These are phyloP conservation scores for Fusarium sp. DNA, from an alignment of 2,329 filamentous ascomycete species.

Conservation along the genomic window DNA sequence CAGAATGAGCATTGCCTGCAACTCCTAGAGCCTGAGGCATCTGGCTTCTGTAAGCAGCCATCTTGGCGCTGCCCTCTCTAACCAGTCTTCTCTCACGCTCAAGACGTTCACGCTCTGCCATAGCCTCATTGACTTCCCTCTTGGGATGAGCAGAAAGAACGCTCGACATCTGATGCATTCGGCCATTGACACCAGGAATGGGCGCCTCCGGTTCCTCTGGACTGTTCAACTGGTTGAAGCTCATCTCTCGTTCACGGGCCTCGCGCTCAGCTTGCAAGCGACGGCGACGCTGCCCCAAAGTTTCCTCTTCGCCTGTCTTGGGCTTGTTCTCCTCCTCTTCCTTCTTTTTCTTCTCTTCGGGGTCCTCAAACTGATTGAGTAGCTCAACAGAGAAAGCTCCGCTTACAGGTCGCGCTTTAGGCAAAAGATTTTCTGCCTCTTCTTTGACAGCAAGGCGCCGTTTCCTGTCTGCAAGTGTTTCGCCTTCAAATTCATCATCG, in stretches of 20 bases:
- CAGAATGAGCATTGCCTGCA: constrained; percentile 49
- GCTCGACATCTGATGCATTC: constrained; percentile 67
- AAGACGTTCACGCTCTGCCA: constrained; percentile 55
- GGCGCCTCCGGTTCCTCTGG: constrained; percentile 10
- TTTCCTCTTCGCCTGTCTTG: constrained; percentile 71
- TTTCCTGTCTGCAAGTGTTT: constrained; percentile 75
- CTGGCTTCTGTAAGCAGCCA: constrained; percentile 61
- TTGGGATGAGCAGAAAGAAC: constrained; percentile 61
- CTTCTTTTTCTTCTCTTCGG: constrained; percentile 55
- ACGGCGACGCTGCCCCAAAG: constrained; percentile 79
- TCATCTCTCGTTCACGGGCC: constrained; percentile 68
- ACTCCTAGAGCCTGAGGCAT: constrained; percentile 58
- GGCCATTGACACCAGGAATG: constrained; percentile 38
- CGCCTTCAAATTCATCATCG: constrained; percentile 66
- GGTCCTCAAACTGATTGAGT: constrained; percentile 70
- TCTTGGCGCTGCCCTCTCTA: constrained; percentile 59
- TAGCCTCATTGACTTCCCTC: constrained; percentile 53
- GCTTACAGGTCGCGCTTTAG: constrained; percentile 68
- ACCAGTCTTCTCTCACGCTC: constrained; percentile 56
- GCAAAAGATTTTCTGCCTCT: constrained; percentile 58
- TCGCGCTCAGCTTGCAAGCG: constrained; percentile 77
- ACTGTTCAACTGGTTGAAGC: constrained; percentile 47
- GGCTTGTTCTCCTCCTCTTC: constrained; percentile 52
- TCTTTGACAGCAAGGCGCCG: constrained; percentile 71
- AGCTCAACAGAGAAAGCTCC: constrained; percentile 76